Evolutionary conservation across 306 rosid genomes (phyloP).

Genomic region (Begonia masoniana): DNA sequence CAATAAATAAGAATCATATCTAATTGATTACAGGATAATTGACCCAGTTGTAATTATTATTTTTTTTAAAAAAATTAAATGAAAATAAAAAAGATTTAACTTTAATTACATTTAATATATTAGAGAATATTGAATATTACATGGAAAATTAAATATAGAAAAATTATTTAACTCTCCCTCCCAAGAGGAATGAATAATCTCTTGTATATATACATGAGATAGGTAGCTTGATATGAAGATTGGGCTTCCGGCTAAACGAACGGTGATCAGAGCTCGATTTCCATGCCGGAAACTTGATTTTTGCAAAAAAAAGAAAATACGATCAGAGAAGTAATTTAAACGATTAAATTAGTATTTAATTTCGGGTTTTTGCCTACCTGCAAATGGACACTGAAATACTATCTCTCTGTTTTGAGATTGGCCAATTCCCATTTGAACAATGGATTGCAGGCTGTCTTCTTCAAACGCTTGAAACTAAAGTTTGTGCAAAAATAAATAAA

Average conservation of each 20-base stretch:
- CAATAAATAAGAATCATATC: constrained; percentile 56
- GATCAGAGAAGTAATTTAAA: constrained; percentile 8
- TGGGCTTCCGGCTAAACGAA: constrained; percentile 21
- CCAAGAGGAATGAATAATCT: constrained; percentile 30
- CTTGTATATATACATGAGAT: constrained; percentile 33
- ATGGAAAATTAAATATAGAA: constrained; percentile 14
- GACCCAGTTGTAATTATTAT: constrained; percentile 36
- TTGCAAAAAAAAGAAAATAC: constrained; percentile 24
- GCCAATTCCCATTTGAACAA: constrained; percentile 85
- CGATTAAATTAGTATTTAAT: background rate
- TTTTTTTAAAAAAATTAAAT: background rate
- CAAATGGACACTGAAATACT: constrained; percentile 36
- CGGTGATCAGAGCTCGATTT: constrained; percentile 64
- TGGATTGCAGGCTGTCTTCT: constrained; percentile 72
- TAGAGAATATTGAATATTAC: constrained; percentile 31
- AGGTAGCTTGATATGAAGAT: constrained; percentile 27
- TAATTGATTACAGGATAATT: constrained; percentile 42
- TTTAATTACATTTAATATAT: constrained; percentile 12
- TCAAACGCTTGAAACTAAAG: constrained; percentile 52
- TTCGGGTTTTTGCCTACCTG: constrained; percentile 30
- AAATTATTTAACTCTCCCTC: constrained; percentile 18
- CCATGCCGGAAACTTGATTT: constrained; percentile 56
- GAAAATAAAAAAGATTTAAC: background rate
- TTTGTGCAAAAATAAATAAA: background rate
- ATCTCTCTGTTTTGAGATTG: constrained; percentile 41